Conservation (phyloP, 345 rosid genomes). For the Citrus hindsii region DNA sequence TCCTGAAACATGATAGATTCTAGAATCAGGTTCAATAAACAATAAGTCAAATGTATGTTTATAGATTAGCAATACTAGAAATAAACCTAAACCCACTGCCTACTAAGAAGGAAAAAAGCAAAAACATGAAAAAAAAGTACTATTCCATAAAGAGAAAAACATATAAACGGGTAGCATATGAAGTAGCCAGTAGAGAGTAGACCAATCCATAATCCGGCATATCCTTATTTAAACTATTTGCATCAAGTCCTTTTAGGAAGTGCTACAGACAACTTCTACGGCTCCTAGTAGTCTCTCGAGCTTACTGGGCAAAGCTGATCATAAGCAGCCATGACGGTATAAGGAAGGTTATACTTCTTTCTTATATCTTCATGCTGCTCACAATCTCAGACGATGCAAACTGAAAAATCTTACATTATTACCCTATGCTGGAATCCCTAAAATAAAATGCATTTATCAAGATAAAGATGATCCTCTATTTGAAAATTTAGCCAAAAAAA, state of each 20-base stretch:
- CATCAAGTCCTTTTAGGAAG: neutral
- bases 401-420: no score
- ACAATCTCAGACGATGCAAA: neutral
- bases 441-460: neutral
- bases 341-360: neutral
- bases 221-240: neutral
- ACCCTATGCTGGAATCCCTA: no score
- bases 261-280: neutral
- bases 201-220: neutral
- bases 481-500: neutral
- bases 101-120: neutral
- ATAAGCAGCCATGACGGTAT: neutral
- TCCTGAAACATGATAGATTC: slow-evolving; percentile 42
- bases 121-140: neutral
- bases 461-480: neutral
- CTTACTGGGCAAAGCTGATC: neutral
- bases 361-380: neutral
- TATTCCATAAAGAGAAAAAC: neutral
- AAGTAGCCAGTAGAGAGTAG: neutral
- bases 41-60: neutral
- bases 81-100: neutral
- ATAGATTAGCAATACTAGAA: neutral
- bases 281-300: neutral
- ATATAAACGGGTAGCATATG: neutral
- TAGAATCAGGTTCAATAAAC: slow-evolving; percentile 15